phyloP scores from a whole-genome alignment of 345 rosid genomes.

The Ricinus communis region DNA sequence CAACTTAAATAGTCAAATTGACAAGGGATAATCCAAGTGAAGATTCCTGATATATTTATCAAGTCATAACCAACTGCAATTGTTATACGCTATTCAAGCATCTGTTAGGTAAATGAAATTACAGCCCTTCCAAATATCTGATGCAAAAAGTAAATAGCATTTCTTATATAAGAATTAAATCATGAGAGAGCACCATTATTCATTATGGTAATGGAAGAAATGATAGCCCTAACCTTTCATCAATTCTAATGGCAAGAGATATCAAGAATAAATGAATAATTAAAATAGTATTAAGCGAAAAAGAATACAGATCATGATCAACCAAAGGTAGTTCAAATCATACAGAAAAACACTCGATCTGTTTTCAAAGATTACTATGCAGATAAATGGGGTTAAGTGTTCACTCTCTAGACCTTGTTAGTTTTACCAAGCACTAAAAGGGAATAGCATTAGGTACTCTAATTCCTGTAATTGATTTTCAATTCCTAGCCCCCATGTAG shows the following conservation, averaged over 20 bases:
- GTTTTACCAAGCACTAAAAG: background rate
- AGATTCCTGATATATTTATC: background rate
- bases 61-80: background rate
- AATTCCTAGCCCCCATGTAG: background rate
- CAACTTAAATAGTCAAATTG: slow-evolving; percentile 9
- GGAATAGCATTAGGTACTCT: background rate
- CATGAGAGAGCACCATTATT: background rate
- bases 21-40: background rate
- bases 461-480: background rate
- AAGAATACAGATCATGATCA: background rate
- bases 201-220: background rate
- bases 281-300: background rate
- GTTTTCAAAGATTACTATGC: background rate
- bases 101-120: background rate
- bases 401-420: background rate
- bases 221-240: background rate
- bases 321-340: background rate
- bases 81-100: background rate
- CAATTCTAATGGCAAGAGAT: background rate
- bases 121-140: background rate
- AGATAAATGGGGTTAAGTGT: background rate
- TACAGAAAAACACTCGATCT: background rate
- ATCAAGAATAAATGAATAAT: background rate
- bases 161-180: background rate
- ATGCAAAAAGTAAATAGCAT: background rate